Base-by-base conservation (phyloP, 1,284 basidiomycete genomes). In the Schizophyllum commune region DNA sequence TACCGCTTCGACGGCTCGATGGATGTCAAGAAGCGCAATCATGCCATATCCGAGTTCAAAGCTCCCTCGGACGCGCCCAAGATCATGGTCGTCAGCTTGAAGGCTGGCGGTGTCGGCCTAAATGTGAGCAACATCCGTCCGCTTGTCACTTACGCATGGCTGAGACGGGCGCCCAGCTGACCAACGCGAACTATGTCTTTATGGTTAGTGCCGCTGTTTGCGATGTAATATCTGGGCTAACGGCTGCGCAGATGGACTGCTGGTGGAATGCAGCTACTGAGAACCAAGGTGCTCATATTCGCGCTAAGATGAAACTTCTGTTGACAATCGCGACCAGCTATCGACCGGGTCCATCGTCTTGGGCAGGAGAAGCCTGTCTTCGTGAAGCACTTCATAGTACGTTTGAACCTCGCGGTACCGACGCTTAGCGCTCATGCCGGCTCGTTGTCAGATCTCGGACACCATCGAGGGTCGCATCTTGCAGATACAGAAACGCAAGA, bases 201-300 rank as follows among this genome's bases (percentile, higher is more conserved):
- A 93, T 96, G 89, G 89, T 87, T 68, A 65, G 77, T 68, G 33
- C 15, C 13, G 62, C 56, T 15, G 22, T 52, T 52, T n/a, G 7
- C 57, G 6, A 33, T 53, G 19, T 22, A 53, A 1, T 9, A 19
- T 3, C 47, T 58, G 57, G 33, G 55, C 60, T 67, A 51, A 67
- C 39, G 32, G 7, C 63, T 55, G 7, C 55, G 60, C 53, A 91
- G 92, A 94, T 96, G 92, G 94, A 96, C 68, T 95, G 92, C 64
- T 96, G 92, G 92, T 96, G 93, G 92, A 96, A 95, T 71, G 85
- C 92, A 22, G 93, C 93, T 0, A 89, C 84, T 20, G 94, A 96
- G 73, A 89, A 90, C 65, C 94, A 97, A 81, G 94, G 91, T 92
- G 64, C 65, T 77, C 1, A 7, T 15, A n/a, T 47, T 47, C 39